A percentile compares a stretch with the other conserved stretches of the same genome.
Conservation (phyloP, 1,284 basidiomycete species). For the Testicularia cyperi region DNA sequence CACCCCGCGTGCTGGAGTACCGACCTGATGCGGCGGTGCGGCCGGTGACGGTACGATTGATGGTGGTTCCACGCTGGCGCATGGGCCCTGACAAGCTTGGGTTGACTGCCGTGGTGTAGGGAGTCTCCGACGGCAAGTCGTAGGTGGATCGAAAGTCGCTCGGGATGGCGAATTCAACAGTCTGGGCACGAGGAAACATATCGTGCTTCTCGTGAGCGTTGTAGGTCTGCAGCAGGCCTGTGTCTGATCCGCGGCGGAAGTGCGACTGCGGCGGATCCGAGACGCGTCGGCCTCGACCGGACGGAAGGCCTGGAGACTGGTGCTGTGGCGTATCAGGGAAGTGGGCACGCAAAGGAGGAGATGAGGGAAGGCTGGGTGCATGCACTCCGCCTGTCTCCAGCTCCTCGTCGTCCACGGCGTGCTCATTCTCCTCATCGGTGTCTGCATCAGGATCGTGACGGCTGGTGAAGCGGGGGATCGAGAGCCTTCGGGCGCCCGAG, state of each 20-base stretch:
- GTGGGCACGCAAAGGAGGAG: slow-evolving; percentile 20
- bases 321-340: slow-evolving; percentile 10
- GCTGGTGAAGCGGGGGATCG: slow-evolving; percentile 23
- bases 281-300: slow-evolving; percentile 17
- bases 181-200: slow-evolving; percentile 65
- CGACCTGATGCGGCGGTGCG: slow-evolving; percentile 29
- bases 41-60: slow-evolving; percentile 34
- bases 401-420: slow-evolving; percentile 8
- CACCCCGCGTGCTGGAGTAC: slow-evolving; percentile 23
- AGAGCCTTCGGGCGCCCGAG: slow-evolving; percentile 2
- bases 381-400: neutral
- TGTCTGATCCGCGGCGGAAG: slow-evolving; percentile 39
- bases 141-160: slow-evolving; percentile 28
- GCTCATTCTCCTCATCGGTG: slow-evolving; percentile 18
- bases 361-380: neutral
- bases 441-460: slow-evolving; percentile 26
- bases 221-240: slow-evolving; percentile 9
- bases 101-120: slow-evolving; percentile 14
- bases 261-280: slow-evolving; percentile 35
- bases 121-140: slow-evolving; percentile 1
- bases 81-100: slow-evolving; percentile 1
- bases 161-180: slow-evolving; percentile 66
- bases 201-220: slow-evolving; percentile 23
- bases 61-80: slow-evolving; percentile 21
- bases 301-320: neutral